Percentiles rank a stretch among this genome's conserved stretches.
Evolutionary conservation across 306 rosid genomes (phyloP).

Genomic region (Quercus suber): DNA sequence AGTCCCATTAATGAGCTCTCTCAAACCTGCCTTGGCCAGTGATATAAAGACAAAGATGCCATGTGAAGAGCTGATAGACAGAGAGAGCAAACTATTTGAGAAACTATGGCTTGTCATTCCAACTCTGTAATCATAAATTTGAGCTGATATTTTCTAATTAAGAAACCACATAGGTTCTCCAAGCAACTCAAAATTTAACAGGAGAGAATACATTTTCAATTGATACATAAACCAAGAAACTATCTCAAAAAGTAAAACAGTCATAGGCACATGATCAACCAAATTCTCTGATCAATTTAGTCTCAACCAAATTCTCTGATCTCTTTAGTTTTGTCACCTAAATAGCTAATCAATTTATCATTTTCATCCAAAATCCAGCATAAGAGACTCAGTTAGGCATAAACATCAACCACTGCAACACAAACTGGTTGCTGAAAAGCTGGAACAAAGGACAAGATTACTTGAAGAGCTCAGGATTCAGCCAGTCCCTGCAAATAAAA

Average conservation of each 20-base stretch:
- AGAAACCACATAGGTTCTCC: background rate
- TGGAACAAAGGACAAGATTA: slow-evolving; percentile 25
- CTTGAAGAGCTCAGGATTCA: slow-evolving; percentile 87
- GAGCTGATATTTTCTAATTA: background rate
- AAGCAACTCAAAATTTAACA: background rate
- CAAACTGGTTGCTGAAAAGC: slow-evolving; percentile 15
- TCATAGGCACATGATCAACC: background rate
- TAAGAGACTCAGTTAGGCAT: slow-evolving; percentile 16
- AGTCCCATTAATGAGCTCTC: no score
- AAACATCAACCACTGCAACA: slow-evolving; percentile 19
- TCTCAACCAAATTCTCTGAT: background rate
- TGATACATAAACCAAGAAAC: background rate
- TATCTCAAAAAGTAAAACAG: background rate
- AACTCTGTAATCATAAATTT: background rate
- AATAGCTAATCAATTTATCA: background rate
- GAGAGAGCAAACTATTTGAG: no score
- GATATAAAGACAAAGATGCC: no score
- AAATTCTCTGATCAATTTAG: background rate
- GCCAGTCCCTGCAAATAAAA: slow-evolving; percentile 74
- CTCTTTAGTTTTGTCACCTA: background rate
- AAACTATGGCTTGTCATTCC: background rate
- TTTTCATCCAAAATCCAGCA: slow-evolving; percentile 25
- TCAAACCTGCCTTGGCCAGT: no score
- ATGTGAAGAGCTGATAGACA: no score
- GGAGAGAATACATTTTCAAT: background rate